Base-by-base conservation (phyloP, 768 basidiomycete species). In the Myochromella boudieri region DNA sequence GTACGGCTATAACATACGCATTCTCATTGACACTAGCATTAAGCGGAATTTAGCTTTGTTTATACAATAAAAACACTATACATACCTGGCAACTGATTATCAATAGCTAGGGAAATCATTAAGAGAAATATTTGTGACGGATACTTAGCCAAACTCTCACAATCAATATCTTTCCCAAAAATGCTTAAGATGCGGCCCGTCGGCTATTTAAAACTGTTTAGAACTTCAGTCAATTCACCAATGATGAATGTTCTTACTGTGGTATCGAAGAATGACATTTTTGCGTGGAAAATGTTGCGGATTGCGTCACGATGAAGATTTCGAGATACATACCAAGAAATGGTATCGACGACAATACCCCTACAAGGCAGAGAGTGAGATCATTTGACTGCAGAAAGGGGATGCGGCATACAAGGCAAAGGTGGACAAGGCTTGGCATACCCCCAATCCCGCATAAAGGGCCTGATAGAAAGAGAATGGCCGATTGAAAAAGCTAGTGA, bases 231-330 rank as follows among this genome's bases (percentile, higher is more conserved):
- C 1, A 4, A 18, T 18, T 15, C n/a, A n/a, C 12, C 6, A 36
- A n/a, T 21, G 9, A 5, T 21, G 3, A 7, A 15, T 18, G 25
- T 14, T 11, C 60, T 53, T 52, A 77, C 78, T 14, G 82, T 83
- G 1, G 77, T 84, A 60, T 90, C 88, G 54, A 89, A 91, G 66
- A 87, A 88, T 1, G 79, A 74, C 82, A 86, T 87, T 0, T 86
- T 86, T 0, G 87, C 85, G 59, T 78, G 75, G 57, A 86, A 81
- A 20, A 86, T 72, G 42, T 80, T 76, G 20, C 63, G 62, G 20
- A 85, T 68, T 0, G 82, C 77, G 36, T 70, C 60, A 39, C 76
- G 70, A 57, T 90, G 85, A 2, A 90, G 64, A 49, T 81, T 83
- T 48, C 72, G 72, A 1, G 85, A 85, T 3, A 82, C 82, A 44